These are phyloP conservation scores for Discostella stelligera DNA, from an alignment of 352 stramenopile species.

Conservation along the genomic window DNA sequence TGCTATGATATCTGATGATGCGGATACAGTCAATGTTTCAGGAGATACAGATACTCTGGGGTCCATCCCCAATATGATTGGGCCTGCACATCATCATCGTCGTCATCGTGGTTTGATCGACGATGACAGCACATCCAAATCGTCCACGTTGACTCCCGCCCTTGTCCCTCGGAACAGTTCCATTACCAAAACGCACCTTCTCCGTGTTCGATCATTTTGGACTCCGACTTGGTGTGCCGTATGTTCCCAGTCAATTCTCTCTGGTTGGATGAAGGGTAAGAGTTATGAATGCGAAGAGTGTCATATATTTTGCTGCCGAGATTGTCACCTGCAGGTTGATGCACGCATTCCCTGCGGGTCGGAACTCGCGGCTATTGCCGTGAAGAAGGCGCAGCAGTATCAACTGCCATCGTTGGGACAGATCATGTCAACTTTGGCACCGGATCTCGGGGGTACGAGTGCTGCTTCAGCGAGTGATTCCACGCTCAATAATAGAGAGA, in stretches of 20 bases:
- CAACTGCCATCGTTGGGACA: slow-evolving; percentile 39
- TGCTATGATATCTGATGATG: slow-evolving; percentile 9
- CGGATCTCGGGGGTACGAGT: slow-evolving; percentile 19
- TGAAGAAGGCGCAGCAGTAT: slow-evolving; percentile 56
- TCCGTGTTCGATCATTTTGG: slow-evolving; percentile 64
- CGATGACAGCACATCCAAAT: slow-evolving; percentile 46
- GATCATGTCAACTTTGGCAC: slow-evolving; percentile 54
- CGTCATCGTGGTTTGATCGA: slow-evolving; percentile 24
- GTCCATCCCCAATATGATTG: slow-evolving; percentile 47
- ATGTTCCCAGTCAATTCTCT: slow-evolving; percentile 59
- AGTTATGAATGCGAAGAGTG: slow-evolving; percentile 78
- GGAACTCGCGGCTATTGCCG: slow-evolving; percentile 46
- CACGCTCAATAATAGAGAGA: background rate
- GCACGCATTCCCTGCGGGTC: slow-evolving; percentile 74
- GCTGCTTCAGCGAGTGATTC: slow-evolving; percentile 10
- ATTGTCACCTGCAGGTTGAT: slow-evolving; percentile 80
- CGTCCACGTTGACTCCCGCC: slow-evolving; percentile 44
- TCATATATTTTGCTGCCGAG: slow-evolving; percentile 69
- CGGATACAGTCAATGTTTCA: slow-evolving; percentile 33
- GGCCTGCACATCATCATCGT: background rate
- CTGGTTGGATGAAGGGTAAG: slow-evolving; percentile 44
- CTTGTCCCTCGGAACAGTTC: slow-evolving; percentile 23
- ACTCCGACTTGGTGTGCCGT: slow-evolving; percentile 59
- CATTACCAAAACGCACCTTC: slow-evolving; percentile 58
- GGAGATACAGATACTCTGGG: slow-evolving; percentile 54